Base-by-base conservation (phyloP, 1,139 yeast genomes). In the Taphrina sp. region DNA sequence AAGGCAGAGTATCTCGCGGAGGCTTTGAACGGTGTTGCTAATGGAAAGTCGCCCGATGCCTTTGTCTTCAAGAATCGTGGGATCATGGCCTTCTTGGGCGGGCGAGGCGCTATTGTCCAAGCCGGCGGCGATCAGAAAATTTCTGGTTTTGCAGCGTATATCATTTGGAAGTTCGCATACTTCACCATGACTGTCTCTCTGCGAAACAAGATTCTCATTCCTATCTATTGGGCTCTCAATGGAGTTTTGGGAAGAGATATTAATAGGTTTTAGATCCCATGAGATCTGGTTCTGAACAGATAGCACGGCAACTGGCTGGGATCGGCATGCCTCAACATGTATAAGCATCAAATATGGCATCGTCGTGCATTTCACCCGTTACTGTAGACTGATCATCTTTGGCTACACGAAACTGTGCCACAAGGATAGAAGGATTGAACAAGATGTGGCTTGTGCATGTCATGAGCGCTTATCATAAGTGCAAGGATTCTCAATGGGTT, bases 81-180 rank as follows among this genome's bases (percentile, higher is more conserved):
- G 7, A 77, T 82, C 2, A 68, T 81, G 60, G 85, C 85, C 0
- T 81, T 81, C 60, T 72, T 81, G 55, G 83, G 84, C 59, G 80
- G 80, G 63, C 79, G 82, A 35, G 85, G 85, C 0, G 84, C 80
- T 26, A 80, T 81, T 65, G 85, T 81, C 64, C 67, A 79, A 57
- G 76, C 78, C 45, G 73, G 78, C 33, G 73, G 79, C 59, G 28
- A 8, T n/a, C 12, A 36, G 10, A 42, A 42, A 10, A 75, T 75
- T 44, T 83, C 84, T 58, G 85, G 85, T 1, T 66, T 81, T 37
- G 68, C 79, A 36, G 84, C 85, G 29, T 78, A 80, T 81, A 80
- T 81, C 64, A 66, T 80, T 52, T 81, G 85, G 85, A 75, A 85
- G 69, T 76, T 82, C 44, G 81, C 79, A 17, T 81, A 81, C 67